These are phyloP conservation scores for Oropetium thomaeum DNA, from an alignment of 176 grass and related monocot genomes.

Conservation along the genomic window DNA sequence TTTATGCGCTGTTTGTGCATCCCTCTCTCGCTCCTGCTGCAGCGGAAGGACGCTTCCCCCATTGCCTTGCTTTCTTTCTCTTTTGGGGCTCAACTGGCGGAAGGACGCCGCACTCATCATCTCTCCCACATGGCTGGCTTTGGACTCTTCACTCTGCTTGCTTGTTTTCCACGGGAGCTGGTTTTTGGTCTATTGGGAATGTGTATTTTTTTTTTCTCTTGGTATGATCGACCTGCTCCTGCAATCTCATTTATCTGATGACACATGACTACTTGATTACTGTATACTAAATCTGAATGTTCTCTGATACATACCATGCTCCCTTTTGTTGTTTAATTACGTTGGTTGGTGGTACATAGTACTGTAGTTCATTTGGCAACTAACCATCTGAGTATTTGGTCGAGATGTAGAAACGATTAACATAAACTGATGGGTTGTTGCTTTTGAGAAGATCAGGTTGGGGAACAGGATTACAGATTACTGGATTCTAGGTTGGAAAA, in stretches of 20 bases:
- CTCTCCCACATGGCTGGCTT: slow-evolving; percentile 32
- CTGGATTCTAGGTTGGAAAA: slow-evolving; percentile 15
- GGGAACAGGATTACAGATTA: slow-evolving; percentile 28
- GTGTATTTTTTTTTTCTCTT: background rate
- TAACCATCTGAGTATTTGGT: background rate
- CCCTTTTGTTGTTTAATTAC: slow-evolving; percentile 18
- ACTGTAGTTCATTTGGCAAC: too few relatives aligned
- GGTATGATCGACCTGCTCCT: background rate
- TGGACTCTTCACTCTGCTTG: slow-evolving; percentile 42
- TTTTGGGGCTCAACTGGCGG: slow-evolving; percentile 33
- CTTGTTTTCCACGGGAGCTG: slow-evolving; percentile 30
- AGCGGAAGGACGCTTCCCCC: background rate
- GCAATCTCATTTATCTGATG: background rate
- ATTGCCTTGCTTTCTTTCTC: slow-evolving; percentile 35
- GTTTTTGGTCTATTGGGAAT: background rate
- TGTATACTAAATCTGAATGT: slow-evolving; percentile 27
- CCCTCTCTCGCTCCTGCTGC: slow-evolving; percentile 1
- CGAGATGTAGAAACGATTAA: background rate
- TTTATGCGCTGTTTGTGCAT: slow-evolving; percentile 27
- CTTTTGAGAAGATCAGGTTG: slow-evolving; percentile 41
- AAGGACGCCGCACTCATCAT: slow-evolving; percentile 1
- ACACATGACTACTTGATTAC: background rate
- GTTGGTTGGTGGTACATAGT: too few relatives aligned
- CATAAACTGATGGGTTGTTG: background rate
- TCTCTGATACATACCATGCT: background rate